phyloP scores from a whole-genome alignment of 78 protist genomes.

The Pelomyxa schiedti region DNA sequence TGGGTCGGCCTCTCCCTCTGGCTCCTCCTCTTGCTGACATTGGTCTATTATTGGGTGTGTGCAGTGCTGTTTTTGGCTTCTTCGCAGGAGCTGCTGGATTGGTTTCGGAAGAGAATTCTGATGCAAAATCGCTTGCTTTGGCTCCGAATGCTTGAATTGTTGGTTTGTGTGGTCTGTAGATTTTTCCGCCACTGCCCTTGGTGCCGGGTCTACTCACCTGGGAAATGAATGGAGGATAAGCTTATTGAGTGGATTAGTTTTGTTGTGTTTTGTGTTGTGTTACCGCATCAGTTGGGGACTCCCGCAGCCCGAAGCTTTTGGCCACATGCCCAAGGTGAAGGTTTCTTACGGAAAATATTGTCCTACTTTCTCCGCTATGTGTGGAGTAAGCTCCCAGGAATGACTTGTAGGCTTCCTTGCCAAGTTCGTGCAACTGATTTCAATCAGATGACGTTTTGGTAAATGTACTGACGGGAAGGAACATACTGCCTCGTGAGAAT shows the following conservation, averaged over 20 bases:
- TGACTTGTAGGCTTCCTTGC: conserved; percentile 50
- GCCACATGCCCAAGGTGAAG: conserved; percentile 61
- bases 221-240: too few species aligned
- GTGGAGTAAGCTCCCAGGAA: conserved; percentile 75
- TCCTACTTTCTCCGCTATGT: conserved; percentile 63
- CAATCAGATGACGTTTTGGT: conserved; percentile 23
- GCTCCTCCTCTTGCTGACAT: too few species aligned
- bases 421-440: conserved; percentile 5
- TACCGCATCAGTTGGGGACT: conserved; percentile 33
- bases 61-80: too few species aligned
- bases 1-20: too few species aligned
- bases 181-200: too few species aligned
- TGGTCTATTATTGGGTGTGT: too few species aligned
- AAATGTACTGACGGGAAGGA: conserved; percentile 39
- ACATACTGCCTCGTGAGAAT: conserved; percentile 56
- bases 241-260: too few species aligned
- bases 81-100: too few species aligned
- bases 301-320: conserved; percentile 39
- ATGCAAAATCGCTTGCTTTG: neutral
- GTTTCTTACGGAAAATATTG: conserved; percentile 8
- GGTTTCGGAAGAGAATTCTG: neutral
- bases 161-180: neutral
- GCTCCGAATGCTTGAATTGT: neutral
- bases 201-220: too few species aligned
- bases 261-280: neutral